Evolutionary conservation across 805 yeast species (phyloP).

Genomic region (Kluyveromyces nonfermentans): DNA sequence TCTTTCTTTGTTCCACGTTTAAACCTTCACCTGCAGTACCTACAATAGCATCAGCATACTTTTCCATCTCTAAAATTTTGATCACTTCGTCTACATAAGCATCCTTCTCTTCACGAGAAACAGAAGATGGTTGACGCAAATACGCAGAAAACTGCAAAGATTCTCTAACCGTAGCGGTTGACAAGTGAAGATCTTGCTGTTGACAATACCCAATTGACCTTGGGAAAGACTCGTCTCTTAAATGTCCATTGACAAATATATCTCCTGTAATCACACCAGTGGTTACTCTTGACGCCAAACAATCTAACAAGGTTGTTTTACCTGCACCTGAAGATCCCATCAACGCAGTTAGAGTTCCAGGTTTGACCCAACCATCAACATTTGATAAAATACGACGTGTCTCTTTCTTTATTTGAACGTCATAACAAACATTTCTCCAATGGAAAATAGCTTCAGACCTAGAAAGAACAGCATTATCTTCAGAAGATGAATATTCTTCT

Average conservation of each 20-base stretch:
- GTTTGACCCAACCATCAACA: constrained; percentile 78
- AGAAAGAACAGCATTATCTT: constrained; percentile 19
- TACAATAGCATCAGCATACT: constrained; percentile 69
- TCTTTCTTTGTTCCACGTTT: constrained; percentile 60
- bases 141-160: constrained; percentile 63
- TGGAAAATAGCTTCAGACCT: constrained; percentile 48
- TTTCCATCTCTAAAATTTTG: constrained; percentile 55
- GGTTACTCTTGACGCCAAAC: constrained; percentile 60
- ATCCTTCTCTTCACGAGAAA: constrained; percentile 48
- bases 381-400: constrained; percentile 50
- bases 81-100: constrained; percentile 64
- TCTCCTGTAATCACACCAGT: constrained; percentile 67
- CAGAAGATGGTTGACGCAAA: constrained; percentile 56
- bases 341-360: constrained; percentile 71
- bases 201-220: constrained; percentile 75
- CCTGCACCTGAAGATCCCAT: constrained; percentile 90
- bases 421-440: constrained; percentile 70
- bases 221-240: constrained; percentile 56
- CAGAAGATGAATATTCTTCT: constrained; percentile 7
- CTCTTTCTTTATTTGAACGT: constrained; percentile 52
- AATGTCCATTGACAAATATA: constrained; percentile 60
- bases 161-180: constrained; percentile 64
- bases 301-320: constrained; percentile 67
- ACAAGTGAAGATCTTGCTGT: constrained; percentile 70
- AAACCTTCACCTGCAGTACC: constrained; percentile 69